A percentile compares a stretch with the other conserved stretches of the same genome.
These are phyloP conservation scores for Nicotiana benthamiana DNA, from an alignment of 257 asterid genomes.

Conservation along the genomic window DNA sequence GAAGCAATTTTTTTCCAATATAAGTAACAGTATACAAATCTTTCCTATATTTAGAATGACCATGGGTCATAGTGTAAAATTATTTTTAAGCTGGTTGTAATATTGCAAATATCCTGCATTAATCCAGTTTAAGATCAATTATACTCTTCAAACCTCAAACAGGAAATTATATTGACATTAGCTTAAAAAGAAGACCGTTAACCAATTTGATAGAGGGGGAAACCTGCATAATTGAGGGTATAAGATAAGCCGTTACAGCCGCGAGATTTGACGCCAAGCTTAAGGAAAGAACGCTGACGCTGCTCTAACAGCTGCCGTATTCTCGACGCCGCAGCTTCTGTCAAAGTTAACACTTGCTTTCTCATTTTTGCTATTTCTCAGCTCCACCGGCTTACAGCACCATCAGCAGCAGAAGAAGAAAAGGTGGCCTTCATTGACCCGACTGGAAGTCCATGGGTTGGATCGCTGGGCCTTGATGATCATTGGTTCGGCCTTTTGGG, in stretches of 20 bases:
- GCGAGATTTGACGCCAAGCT: conserved; percentile 96
- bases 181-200: too few species aligned
- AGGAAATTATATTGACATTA: too few species aligned
- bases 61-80: background rate
- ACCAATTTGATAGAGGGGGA: background rate
- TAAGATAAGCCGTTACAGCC: conserved; percentile 98
- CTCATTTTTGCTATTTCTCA: conserved; percentile 34
- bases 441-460: background rate
- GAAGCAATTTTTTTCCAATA: background rate
- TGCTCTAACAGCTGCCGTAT: conserved; percentile 64
- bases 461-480: background rate
- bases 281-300: conserved; percentile 80
- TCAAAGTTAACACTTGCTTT: conserved; percentile 73
- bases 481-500: too few species aligned
- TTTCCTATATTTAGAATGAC: background rate
- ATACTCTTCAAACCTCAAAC: background rate
- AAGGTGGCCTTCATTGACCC: background rate
- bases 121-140: background rate
- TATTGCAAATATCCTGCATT: background rate
- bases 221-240: conserved; percentile 96
- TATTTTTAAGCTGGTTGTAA: background rate
- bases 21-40: background rate
- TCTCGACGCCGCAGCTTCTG: conserved; percentile 76
- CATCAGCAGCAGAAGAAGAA: background rate
- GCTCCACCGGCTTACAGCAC: background rate